Percentiles rank a stretch among this genome's conserved stretches.
phyloP scores from a whole-genome alignment of 176 grass and related monocot genomes.

The Aegilops sharonensis region DNA sequence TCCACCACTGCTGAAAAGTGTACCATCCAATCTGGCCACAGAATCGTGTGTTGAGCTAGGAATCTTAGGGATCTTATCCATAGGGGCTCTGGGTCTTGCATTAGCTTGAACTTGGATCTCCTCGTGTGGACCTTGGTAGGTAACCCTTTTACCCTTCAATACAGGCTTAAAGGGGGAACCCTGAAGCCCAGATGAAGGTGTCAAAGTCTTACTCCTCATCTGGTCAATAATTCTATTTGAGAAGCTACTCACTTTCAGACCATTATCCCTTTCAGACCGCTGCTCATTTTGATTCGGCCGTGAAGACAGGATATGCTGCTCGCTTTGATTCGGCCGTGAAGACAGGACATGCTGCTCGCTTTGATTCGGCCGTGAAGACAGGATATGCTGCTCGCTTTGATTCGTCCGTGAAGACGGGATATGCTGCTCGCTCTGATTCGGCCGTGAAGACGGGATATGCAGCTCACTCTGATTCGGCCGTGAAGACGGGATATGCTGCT shows the following conservation, averaged over 20 bases:
- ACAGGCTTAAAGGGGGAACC: slow-evolving; percentile 45
- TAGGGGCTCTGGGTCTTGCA: slow-evolving; percentile 39
- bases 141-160: slow-evolving; percentile 80
- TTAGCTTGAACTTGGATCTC: slow-evolving; percentile 40
- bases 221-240: slow-evolving; percentile 44
- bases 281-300: slow-evolving; percentile 33
- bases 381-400: neutral
- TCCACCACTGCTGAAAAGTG: slow-evolving; percentile 26
- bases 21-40: slow-evolving; percentile 33
- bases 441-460: neutral
- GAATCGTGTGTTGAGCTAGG: slow-evolving; percentile 33
- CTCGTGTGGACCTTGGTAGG: slow-evolving; percentile 35
- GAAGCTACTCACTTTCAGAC: slow-evolving; percentile 38
- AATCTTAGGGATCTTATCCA: slow-evolving; percentile 44
- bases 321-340: neutral
- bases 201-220: slow-evolving; percentile 44
- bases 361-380: neutral
- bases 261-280: slow-evolving; percentile 32
- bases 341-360: neutral
- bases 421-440: neutral
- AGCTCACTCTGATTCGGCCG: neutral
- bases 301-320: slow-evolving; percentile 12
- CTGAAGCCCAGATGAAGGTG: slow-evolving; percentile 32
- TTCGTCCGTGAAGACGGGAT: neutral
- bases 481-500: neutral